These are phyloP conservation scores for Trichoderma guizhouense DNA, from an alignment of 2,329 filamentous ascomycete genomes.

Conservation along the genomic window DNA sequence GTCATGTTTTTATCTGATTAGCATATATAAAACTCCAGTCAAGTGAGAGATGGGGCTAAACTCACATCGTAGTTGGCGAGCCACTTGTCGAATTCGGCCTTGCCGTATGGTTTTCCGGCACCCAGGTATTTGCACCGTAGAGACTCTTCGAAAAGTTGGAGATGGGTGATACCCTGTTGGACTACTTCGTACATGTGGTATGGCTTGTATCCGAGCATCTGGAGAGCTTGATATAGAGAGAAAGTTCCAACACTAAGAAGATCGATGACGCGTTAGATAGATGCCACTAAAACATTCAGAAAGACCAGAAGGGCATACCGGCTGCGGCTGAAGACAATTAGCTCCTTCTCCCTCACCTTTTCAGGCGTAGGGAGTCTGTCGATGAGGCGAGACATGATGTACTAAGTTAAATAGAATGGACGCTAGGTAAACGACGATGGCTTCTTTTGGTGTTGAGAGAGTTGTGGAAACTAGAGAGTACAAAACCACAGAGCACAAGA, in stretches of 20 bases:
- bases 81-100: conserved; percentile 40
- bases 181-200: conserved; percentile 37
- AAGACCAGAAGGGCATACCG: conserved; percentile 27
- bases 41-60: not conserved
- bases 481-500: not conserved
- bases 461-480: not conserved
- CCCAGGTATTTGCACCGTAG: conserved; percentile 29
- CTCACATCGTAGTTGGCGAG: conserved; percentile 38
- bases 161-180: conserved; percentile 22
- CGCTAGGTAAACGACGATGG: not conserved
- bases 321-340: conserved; percentile 38
- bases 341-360: conserved; percentile 31
- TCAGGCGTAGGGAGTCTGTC: conserved; percentile 33
- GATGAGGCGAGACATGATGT: conserved; percentile 34
- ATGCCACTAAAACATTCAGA: not conserved
- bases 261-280: not conserved
- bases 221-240: conserved; percentile 34
- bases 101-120: conserved; percentile 31
- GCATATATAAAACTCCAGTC: not conserved
- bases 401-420: rapidly evolving
- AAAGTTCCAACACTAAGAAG: conserved; percentile 33
- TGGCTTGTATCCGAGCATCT: conserved; percentile 35
- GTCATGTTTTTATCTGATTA: not conserved
- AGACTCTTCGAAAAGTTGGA: conserved; percentile 31
- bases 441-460: not conserved